Evolutionary conservation across 768 basidiomycete genomes (phyloP).

Genomic region (Boletus rubroflammeus): DNA sequence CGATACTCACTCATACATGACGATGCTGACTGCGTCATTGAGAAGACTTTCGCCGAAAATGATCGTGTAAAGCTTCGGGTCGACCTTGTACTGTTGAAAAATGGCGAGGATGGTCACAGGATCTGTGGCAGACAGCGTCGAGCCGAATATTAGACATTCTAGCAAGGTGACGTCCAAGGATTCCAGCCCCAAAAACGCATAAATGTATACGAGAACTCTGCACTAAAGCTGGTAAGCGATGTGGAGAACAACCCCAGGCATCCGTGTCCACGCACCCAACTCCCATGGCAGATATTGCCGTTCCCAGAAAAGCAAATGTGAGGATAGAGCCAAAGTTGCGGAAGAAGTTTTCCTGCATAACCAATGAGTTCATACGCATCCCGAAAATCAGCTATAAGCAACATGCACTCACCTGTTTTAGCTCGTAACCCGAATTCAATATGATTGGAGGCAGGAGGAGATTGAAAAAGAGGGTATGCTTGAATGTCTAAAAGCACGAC

Average conservation of each 20-base stretch:
- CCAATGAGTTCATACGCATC: neutral
- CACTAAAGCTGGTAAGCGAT: slow-evolving; percentile 46
- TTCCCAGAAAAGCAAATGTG: slow-evolving; percentile 90
- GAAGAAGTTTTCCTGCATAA: slow-evolving; percentile 89
- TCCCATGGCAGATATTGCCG: slow-evolving; percentile 93
- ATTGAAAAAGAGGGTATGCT: slow-evolving; percentile 97
- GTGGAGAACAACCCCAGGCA: neutral
- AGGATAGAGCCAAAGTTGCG: slow-evolving; percentile 96
- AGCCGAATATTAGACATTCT: slow-evolving; percentile 95
- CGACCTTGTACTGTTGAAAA: slow-evolving; percentile 98
- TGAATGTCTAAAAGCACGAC: slow-evolving; percentile 67
- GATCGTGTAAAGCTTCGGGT: slow-evolving; percentile 94
- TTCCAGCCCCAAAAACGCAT: slow-evolving; percentile 90
- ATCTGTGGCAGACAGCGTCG: slow-evolving; percentile 95
- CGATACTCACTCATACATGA: slow-evolving; percentile 95
- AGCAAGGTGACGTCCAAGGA: slow-evolving; percentile 80
- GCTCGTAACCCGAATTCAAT: slow-evolving; percentile 94
- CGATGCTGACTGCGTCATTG: slow-evolving; percentile 99
- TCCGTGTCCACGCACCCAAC: slow-evolving; percentile 67
- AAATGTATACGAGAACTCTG: slow-evolving; percentile 92
- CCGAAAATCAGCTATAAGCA: neutral
- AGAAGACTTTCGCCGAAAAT: slow-evolving; percentile 97
- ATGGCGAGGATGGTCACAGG: slow-evolving; percentile 98
- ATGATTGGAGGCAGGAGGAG: slow-evolving; percentile 98
- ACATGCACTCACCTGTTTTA: slow-evolving; percentile 72